Base-by-base conservation (phyloP, 1,284 basidiomycete species). In the Cystobasidium sp. region DNA sequence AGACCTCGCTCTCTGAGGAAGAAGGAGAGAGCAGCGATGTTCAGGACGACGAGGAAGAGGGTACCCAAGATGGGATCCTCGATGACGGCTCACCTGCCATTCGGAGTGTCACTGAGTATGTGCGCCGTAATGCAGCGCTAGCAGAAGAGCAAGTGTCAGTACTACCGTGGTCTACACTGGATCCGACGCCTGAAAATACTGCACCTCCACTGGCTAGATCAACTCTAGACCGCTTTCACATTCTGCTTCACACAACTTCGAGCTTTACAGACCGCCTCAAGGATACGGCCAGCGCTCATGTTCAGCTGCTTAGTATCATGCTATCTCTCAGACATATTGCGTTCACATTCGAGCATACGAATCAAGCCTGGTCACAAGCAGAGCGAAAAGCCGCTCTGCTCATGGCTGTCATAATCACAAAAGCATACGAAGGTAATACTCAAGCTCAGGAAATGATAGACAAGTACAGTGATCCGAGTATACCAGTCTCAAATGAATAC, bases 211-310 rank as follows among this genome's bases (percentile, higher is more conserved):
- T 71, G 7, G 44, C 61, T 5, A 39, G 59, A 44, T 71, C 69
- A 8, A 71, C 69, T 3, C 46, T 39, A 20, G 61, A 63, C n/a
- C 69, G 69, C 39, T 71, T 63, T 14, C 31, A 63, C 44, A 63
- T 71, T 18, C 47, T 71, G 3, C 47, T 71, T 10, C 69, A 63
- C 39, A 49, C 69, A 10, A 71, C 69, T 41, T 71, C 61, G 8
- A 49, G 52, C 56, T 44, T 49, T 41, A 71, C 69, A 18, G 31
- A 51, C 37, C 16, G 47, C n/a, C 59, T 71, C 7, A 37, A 31
- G 43, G 59, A 71, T 18, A 37, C 51, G 3, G 12, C 44, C n/a
- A 61, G 61, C 4, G 0, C 46, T 9, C 46, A 71, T 9, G 18
- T 64, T 3, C 47, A 59, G 10, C 6, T 53, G 31, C 20, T 71